Conservation (phyloP, 495 filamentous ascomycete species). For the Aspergillus diversus region DNA sequence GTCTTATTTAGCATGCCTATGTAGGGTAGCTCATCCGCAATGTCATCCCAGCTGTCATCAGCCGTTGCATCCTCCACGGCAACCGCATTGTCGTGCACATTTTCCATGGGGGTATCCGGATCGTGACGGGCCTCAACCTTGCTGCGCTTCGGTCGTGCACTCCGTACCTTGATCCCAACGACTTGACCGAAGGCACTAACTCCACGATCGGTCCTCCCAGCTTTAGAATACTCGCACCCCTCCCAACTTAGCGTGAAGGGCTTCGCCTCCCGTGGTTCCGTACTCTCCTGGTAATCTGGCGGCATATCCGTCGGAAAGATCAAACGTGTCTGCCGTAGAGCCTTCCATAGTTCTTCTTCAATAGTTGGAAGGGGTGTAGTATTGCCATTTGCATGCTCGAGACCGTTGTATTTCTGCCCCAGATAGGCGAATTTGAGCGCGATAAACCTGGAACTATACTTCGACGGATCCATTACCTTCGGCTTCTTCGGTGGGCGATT, state of each 20-base stretch:
- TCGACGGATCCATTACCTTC: conserved; percentile 71
- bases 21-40: conserved; percentile 84
- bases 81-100: conserved; percentile 29
- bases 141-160: conserved; percentile 61
- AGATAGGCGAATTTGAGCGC: conserved; percentile 95
- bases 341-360: conserved; percentile 91
- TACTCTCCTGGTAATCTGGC: conserved; percentile 32
- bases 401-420: conserved; percentile 87
- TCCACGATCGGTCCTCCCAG: conserved; percentile 87
- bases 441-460: conserved; percentile 80
- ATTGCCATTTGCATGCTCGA: conserved; percentile 75
- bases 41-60: conserved; percentile 65
- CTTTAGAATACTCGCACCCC: conserved; percentile 87
- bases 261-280: conserved; percentile 30
- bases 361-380: conserved; percentile 73
- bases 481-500: conserved; percentile 38
- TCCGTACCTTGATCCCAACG: conserved; percentile 78
- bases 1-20: conserved; percentile 78
- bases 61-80: conserved; percentile 33
- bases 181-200: conserved; percentile 98
- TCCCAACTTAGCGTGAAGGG: conserved; percentile 68
- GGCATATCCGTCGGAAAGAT: conserved; percentile 68
- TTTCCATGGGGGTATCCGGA: conserved; percentile 23
- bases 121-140: conserved; percentile 8
- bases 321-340: conserved; percentile 74